These are phyloP conservation scores for Piromyces finnis DNA, from an alignment of 192 early-diverging fungal species.

Conservation along the genomic window DNA sequence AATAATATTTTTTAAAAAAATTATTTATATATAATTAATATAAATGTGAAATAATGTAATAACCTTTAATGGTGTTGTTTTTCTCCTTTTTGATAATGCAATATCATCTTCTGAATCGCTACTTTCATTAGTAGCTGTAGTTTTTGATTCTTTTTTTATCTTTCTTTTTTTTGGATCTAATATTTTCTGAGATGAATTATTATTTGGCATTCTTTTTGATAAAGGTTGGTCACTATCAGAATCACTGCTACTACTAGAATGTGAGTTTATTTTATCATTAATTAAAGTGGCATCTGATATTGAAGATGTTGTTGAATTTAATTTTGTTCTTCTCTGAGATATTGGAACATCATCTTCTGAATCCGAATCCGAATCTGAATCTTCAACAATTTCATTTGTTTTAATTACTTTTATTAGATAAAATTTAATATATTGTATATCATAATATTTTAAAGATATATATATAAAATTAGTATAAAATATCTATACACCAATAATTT, in stretches of 20 bases:
- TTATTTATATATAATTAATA: no score
- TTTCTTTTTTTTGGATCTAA: neutral
- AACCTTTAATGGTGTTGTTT: neutral
- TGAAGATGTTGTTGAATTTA: neutral
- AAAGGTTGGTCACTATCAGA: neutral
- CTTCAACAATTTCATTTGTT: neutral
- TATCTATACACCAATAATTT: no score
- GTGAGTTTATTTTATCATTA: neutral
- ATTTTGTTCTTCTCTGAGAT: neutral
- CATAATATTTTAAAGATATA: no score
- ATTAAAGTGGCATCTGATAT: neutral
- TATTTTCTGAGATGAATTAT: neutral
- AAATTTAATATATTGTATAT: no score
- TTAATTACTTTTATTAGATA: neutral
- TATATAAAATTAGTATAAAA: no score
- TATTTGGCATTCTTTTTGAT: neutral
- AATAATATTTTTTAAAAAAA: no score
- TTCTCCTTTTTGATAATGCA: neutral
- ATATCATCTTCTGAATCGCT: neutral
- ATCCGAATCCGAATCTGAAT: neutral
- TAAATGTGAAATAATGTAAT: neutral
- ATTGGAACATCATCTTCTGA: neutral
- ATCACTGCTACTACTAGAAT: neutral
- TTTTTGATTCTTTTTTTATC: neutral
- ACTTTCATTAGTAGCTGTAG: neutral